Base-by-base conservation (phyloP, 768 basidiomycete genomes). In the Kwoniella dendrophila region DNA sequence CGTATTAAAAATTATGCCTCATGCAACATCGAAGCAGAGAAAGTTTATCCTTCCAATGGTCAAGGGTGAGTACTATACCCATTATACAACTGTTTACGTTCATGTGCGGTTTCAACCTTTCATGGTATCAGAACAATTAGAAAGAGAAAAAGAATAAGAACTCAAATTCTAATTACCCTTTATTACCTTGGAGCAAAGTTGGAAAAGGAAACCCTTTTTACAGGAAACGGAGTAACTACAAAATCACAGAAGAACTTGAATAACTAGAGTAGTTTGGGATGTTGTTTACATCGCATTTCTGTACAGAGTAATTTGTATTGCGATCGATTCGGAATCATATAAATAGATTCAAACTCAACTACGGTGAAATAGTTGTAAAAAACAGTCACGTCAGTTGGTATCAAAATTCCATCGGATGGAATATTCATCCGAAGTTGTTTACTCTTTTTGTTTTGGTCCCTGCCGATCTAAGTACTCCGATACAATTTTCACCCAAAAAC, bases 391-490 rank as follows among this genome's bases (percentile, higher is more conserved):
- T 58, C 32, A 44, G 56, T 49, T 40, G 56, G 47, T 10, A n/a
- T 12, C 22, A 7, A 45, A 14, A 34, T 58, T 24, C 30, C 56
- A 58, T 58, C 56, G 43, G 56, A 58, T 58, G 56, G 56, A 58
- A 49, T 47, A 33, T 51, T 51, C 34, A 51, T 33, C 44, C 24
- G 12, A 11, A n/a, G 27, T 20, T 54, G 18, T 12, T 29, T 29
- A 8, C 7, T n/a, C 22, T 27, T 8, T 11, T 54, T 43, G 53
- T 27, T 8, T 11, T 54, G 27, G 53, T 40, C 34, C 56, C 56
- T 58, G 56, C 45, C 56, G 56, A 58, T 58, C 56, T 41, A 54
- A 43, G 53, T 54, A 29, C 2, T 54, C 53, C 36, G 53, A 56
- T 22, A 12, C 43, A 47, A 33, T n/a, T 33, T 18, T 22, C 11